A percentile compares a stretch with the other conserved stretches of the same genome.
Evolutionary conservation across 805 yeast genomes (phyloP).

Genomic region (Isabelozyma gotoi): DNA sequence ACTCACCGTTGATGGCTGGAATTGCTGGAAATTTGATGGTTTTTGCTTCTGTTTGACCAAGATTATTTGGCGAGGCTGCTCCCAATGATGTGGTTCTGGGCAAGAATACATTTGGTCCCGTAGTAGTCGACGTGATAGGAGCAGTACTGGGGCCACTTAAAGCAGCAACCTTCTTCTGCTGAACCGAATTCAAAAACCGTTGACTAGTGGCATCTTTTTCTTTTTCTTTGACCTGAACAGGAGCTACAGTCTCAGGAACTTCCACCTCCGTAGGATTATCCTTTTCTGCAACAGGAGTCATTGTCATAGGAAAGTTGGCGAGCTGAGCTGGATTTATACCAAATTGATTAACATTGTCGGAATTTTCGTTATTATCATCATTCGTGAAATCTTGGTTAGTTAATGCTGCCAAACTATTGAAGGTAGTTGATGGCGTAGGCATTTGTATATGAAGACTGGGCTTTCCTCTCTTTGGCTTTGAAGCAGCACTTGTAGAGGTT

Average conservation of each 20-base stretch:
- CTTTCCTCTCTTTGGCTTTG: constrained; percentile 41
- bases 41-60: background rate
- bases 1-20: constrained; percentile 35
- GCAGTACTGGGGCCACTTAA: constrained; percentile 3
- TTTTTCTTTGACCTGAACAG: no score
- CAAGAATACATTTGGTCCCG: constrained; percentile 6
- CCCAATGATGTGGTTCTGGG: constrained; percentile 11
- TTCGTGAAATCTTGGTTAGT: constrained; percentile 26
- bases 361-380: constrained; percentile 12
- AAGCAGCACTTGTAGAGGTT: constrained; percentile 1
- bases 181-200: constrained; percentile 3
- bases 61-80: constrained; percentile 4
- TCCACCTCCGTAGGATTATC: constrained; percentile 16
- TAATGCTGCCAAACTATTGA: constrained; percentile 36
- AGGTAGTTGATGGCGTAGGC: constrained; percentile 62
- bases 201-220: constrained; percentile 10
- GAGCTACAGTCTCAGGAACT: background rate
- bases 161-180: constrained; percentile 12
- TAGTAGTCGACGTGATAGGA: background rate
- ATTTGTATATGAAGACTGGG: constrained; percentile 67
- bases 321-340: constrained; percentile 58
- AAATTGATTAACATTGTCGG: constrained; percentile 61
- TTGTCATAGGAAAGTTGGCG: constrained; percentile 55
- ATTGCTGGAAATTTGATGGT: constrained; percentile 31
- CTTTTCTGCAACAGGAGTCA: constrained; percentile 80